phyloP scores from a whole-genome alignment of 495 filamentous ascomycete genomes.

The Podospora tetraspora region DNA sequence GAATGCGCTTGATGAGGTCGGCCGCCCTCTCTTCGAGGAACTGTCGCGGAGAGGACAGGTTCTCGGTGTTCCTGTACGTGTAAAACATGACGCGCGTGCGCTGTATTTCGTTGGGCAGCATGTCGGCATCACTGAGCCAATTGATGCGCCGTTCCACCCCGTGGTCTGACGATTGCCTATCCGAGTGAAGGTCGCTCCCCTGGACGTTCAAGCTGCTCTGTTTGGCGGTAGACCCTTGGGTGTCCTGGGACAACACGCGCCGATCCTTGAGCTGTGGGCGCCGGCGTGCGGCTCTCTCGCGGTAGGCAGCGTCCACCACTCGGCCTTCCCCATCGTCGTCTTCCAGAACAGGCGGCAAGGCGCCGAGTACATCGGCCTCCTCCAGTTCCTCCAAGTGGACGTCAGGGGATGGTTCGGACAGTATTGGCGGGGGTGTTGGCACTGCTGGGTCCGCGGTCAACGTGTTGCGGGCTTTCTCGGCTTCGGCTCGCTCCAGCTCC shows the following conservation, averaged over 20 bases:
- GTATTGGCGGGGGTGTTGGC: background rate
- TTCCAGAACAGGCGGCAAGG: constrained; percentile 9
- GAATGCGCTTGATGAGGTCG: constrained; percentile 6
- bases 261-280: background rate
- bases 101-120: constrained; percentile 13
- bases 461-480: background rate
- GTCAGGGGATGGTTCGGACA: background rate
- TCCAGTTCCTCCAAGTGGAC: background rate
- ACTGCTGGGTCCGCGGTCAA: background rate
- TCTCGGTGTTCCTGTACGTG: constrained; percentile 14
- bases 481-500: background rate
- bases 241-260: background rate
- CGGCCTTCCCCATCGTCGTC: constrained; percentile 2
- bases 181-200: constrained; percentile 14
- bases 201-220: background rate
- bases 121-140: constrained; percentile 18
- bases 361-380: constrained; percentile 1
- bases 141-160: constrained; percentile 13
- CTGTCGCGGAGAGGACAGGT: constrained; percentile 9
- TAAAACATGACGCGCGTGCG: constrained; percentile 18
- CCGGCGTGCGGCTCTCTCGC: constrained; percentile 4
- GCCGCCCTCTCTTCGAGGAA: constrained; percentile 11
- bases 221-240: background rate
- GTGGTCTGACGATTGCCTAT: constrained; percentile 16
- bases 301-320: background rate